Evolutionary conservation across 768 basidiomycete genomes (phyloP).

Genomic region (Chiua virens): DNA sequence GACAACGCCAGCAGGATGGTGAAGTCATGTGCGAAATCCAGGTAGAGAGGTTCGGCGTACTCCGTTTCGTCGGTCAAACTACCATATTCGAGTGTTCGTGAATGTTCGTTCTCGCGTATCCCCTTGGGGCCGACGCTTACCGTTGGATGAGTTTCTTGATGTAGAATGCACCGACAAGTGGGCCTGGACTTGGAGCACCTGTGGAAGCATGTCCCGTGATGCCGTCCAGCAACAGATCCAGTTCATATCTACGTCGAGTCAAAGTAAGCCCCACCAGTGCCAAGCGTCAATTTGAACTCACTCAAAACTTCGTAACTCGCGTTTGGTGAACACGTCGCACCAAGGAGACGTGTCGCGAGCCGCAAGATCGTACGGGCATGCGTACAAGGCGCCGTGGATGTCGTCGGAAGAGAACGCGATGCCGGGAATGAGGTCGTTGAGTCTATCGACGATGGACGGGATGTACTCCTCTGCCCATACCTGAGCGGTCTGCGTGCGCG

Average conservation of each 20-base stretch:
- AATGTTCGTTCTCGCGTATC: neutral
- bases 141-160: conserved; percentile 40
- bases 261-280: neutral
- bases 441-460: conserved; percentile 35
- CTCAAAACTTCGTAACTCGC: conserved; percentile 38
- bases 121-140: conserved; percentile 11
- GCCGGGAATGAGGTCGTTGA: conserved; percentile 35
- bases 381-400: conserved; percentile 40
- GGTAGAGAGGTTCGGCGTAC: conserved; percentile 31
- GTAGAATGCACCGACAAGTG: conserved; percentile 37
- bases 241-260: conserved; percentile 31
- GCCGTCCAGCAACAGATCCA: conserved; percentile 35
- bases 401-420: conserved; percentile 32
- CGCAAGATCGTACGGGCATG: conserved; percentile 43
- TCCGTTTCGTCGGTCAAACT: conserved; percentile 36
- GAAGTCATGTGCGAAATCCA: conserved; percentile 44
- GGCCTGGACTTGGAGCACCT: conserved; percentile 31
- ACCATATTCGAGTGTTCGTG: neutral
- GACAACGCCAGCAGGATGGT: conserved; percentile 40
- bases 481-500: conserved; percentile 5
- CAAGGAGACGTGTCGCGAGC: conserved; percentile 36
- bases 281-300: conserved; percentile 17
- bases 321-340: conserved; percentile 37
- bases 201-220: conserved; percentile 31
- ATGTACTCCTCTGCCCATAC: conserved; percentile 37